These are phyloP conservation scores for Torrubiella hemipterigena DNA, from an alignment of 2,329 filamentous ascomycete species.

Conservation along the genomic window DNA sequence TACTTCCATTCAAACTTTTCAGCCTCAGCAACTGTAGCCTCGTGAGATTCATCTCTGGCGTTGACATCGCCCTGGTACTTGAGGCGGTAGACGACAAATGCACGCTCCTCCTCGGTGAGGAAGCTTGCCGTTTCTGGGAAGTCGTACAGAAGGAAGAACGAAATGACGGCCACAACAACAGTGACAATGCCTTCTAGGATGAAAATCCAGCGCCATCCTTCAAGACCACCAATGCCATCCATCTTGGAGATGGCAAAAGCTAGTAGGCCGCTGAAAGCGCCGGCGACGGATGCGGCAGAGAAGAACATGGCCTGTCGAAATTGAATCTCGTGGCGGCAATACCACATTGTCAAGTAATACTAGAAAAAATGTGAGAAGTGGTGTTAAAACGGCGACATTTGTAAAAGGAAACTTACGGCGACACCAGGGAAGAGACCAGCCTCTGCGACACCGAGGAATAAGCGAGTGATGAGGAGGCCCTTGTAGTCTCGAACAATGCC, in stretches of 20 bases:
- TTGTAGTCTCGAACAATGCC: slow-evolving; percentile 36
- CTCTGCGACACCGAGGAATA: slow-evolving; percentile 55
- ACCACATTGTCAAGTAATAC: slow-evolving; percentile 48
- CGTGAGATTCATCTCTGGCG: slow-evolving; percentile 6
- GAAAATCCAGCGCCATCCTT: slow-evolving; percentile 55
- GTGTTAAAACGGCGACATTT: background rate
- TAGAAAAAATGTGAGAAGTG: slow-evolving; percentile 7
- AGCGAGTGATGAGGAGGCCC: slow-evolving; percentile 34
- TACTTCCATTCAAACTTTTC: slow-evolving; percentile 69
- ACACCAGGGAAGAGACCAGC: slow-evolving; percentile 57
- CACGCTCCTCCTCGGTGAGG: slow-evolving; percentile 57
- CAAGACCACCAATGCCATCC: slow-evolving; percentile 47
- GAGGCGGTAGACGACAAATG: slow-evolving; percentile 58
- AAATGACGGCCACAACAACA: slow-evolving; percentile 50
- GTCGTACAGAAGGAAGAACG: slow-evolving; percentile 65
- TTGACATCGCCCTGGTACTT: slow-evolving; percentile 44
- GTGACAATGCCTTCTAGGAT: slow-evolving; percentile 61
- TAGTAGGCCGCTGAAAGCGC: slow-evolving; percentile 62
- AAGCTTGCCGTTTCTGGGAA: slow-evolving; percentile 72
- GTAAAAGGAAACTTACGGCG: slow-evolving; percentile 20
- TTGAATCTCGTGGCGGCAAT: slow-evolving; percentile 43
- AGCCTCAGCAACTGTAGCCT: slow-evolving; percentile 41
- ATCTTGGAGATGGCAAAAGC: slow-evolving; percentile 60
- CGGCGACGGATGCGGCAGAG: slow-evolving; percentile 67
- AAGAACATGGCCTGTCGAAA: slow-evolving; percentile 63